A percentile compares a stretch with the other conserved stretches of the same genome.
These are phyloP conservation scores for Nepenthes alata DNA, from an alignment of 179 eudicot genomes.

Conservation along the genomic window DNA sequence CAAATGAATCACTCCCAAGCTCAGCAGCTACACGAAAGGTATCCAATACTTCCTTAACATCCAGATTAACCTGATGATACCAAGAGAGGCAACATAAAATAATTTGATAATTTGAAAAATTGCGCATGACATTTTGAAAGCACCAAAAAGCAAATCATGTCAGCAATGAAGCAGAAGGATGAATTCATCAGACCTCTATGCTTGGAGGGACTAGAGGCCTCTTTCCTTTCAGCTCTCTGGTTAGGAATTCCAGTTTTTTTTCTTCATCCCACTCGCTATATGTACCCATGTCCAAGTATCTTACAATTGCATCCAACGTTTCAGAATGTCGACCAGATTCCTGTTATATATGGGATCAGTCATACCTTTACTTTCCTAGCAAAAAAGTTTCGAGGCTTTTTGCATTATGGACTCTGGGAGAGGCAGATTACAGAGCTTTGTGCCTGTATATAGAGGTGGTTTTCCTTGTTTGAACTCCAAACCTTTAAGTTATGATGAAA, in stretches of 20 bases:
- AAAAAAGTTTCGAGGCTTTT: too few species aligned
- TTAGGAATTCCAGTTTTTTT: slow-evolving; percentile 60
- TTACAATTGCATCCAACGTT: slow-evolving; percentile 70
- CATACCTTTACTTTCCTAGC: too few species aligned
- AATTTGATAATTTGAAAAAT: not conserved
- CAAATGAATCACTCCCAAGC: slow-evolving; percentile 80
- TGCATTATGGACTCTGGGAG: not conserved
- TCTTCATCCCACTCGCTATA: slow-evolving; percentile 84
- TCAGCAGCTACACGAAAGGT: slow-evolving; percentile 82
- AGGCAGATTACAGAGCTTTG: slow-evolving; percentile 1
- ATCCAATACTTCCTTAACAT: slow-evolving; percentile 79
- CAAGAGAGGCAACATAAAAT: slow-evolving; percentile 6
- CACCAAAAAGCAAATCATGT: too few species aligned
- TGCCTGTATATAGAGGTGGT: too few species aligned
- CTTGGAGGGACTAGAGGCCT: slow-evolving; percentile 69
- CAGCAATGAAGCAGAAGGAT: not conserved
- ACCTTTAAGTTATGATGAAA: not conserved
- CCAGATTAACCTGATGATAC: slow-evolving; percentile 45
- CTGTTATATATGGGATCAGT: slow-evolving; percentile 19
- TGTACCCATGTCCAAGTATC: slow-evolving; percentile 64
- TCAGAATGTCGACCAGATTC: slow-evolving; percentile 83
- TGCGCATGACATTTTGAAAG: not conserved
- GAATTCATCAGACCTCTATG: slow-evolving; percentile 41
- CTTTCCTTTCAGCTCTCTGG: slow-evolving; percentile 78
- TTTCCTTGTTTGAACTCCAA: not conserved